Evolutionary conservation across 202 grass and related monocot species (phyloP).

Genomic region (Panicum hallii): DNA sequence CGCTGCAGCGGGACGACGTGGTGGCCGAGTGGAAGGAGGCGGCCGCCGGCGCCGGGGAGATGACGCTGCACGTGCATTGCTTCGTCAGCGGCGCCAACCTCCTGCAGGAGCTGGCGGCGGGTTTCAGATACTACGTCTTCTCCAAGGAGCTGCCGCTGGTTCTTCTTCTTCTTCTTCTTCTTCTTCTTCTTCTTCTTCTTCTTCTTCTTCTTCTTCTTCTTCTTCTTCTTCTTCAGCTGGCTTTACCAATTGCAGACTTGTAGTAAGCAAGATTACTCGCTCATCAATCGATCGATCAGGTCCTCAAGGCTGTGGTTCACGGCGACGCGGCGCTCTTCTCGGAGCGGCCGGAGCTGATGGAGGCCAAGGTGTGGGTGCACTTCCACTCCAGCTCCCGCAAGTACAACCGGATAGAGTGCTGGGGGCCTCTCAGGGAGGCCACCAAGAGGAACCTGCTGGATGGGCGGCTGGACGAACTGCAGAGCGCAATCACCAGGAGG

Average conservation of each 20-base stretch:
- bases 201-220: not conserved
- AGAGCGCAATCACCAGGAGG: slow-evolving; percentile 46
- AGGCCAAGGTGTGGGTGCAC: slow-evolving; percentile 83
- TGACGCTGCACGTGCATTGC: slow-evolving; percentile 91
- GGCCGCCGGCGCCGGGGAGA: slow-evolving; percentile 51
- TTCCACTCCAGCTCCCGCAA: slow-evolving; percentile 77
- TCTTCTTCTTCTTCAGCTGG: too few relatives aligned
- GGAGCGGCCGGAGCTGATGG: slow-evolving; percentile 78
- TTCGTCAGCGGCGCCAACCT: slow-evolving; percentile 83
- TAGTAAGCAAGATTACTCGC: too few relatives aligned
- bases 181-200: too few relatives aligned
- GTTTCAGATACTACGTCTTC: slow-evolving; percentile 94
- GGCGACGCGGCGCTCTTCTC: slow-evolving; percentile 77
- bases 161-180: too few relatives aligned
- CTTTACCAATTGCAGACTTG: too few relatives aligned
- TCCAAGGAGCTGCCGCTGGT: slow-evolving; percentile 92
- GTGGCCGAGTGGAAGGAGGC: slow-evolving; percentile 91
- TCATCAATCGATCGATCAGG: slow-evolving; percentile 9
- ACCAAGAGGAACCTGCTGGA: slow-evolving; percentile 58
- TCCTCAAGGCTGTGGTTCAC: slow-evolving; percentile 81
- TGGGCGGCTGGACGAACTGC: slow-evolving; percentile 41
- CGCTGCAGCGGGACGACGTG: slow-evolving; percentile 77
- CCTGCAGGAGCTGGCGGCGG: slow-evolving; percentile 79
- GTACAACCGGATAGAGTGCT: slow-evolving; percentile 90
- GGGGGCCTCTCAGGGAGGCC: slow-evolving; percentile 80